phyloP scores from a whole-genome alignment of 2,329 filamentous ascomycete genomes.

The Dactylellina parvicollis region DNA sequence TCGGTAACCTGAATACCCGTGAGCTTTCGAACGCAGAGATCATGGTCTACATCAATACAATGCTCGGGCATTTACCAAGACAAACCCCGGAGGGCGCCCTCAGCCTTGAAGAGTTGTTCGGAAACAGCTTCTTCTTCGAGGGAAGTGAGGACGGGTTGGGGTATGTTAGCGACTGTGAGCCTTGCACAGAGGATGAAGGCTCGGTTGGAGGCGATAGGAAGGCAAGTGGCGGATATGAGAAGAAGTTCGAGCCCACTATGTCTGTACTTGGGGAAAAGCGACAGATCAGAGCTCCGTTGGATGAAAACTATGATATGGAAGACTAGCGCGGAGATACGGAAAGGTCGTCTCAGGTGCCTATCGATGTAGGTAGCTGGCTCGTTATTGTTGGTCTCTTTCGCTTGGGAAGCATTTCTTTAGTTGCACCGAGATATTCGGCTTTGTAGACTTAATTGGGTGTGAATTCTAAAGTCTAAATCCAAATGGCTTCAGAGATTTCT shows the following conservation, averaged over 20 bases:
- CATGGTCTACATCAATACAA: conserved; percentile 44
- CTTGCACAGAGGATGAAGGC: conserved; percentile 14
- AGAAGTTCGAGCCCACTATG: not conserved
- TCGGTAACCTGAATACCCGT: not conserved
- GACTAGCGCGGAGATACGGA: not conserved
- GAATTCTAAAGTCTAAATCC: no score
- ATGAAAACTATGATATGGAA: conserved; percentile 27
- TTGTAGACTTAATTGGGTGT: no score
- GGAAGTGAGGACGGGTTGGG: conserved; percentile 15
- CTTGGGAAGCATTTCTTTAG: not conserved
- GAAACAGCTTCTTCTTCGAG: not conserved
- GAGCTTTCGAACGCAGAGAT: conserved; percentile 48
- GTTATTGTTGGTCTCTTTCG: not conserved
- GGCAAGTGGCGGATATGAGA: not conserved
- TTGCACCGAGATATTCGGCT: not conserved
- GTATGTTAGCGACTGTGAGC: conserved; percentile 45
- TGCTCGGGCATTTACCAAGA: conserved; percentile 30
- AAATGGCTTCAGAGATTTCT: no score
- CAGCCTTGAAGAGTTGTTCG: conserved; percentile 17
- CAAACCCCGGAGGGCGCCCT: not conserved
- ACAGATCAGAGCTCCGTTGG: not conserved
- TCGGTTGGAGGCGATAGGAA: not conserved
- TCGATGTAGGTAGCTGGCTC: not conserved
- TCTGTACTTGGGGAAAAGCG: not conserved
- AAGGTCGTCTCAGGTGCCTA: not conserved